Percentiles rank a stretch among this genome's conserved stretches.
Conservation (phyloP, 768 basidiomycete genomes). For the Tylopilus plumbeoviolaceoides region DNA sequence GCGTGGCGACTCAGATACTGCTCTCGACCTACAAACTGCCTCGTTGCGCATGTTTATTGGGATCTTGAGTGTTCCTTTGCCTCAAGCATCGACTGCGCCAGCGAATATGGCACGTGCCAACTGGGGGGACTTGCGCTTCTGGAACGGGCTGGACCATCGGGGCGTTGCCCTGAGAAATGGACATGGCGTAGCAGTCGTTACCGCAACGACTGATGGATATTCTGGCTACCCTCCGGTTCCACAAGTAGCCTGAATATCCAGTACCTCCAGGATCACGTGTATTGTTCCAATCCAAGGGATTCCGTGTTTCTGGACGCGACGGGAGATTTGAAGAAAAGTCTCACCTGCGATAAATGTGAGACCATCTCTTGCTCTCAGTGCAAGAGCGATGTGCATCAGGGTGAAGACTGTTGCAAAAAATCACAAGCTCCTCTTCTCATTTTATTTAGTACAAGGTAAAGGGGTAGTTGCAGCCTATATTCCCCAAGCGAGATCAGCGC, state of each 20-base stretch:
- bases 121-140: slow-evolving; percentile 29
- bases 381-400: slow-evolving; percentile 43
- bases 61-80: slow-evolving; percentile 35
- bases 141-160: slow-evolving; percentile 27
- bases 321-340: slow-evolving; percentile 1
- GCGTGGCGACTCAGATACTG: no score
- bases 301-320: slow-evolving; percentile 51
- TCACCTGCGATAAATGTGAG: slow-evolving; percentile 41
- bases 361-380: slow-evolving; percentile 43
- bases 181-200: no score
- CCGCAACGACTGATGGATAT: no score
- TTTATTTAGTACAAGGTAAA: neutral
- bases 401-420: slow-evolving; percentile 41
- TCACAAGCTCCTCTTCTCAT: slow-evolving; percentile 2
- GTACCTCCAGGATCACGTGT: slow-evolving; percentile 41
- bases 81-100: no score
- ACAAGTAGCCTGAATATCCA: slow-evolving; percentile 45
- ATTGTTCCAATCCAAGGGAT: slow-evolving; percentile 46
- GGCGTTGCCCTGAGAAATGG: no score
- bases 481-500: neutral
- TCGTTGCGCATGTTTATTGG: slow-evolving; percentile 29
- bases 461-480: neutral
- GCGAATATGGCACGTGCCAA: slow-evolving; percentile 30
- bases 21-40: slow-evolving; percentile 39
- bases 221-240: slow-evolving; percentile 17